Conservation (phyloP, 768 basidiomycete genomes). For the Pleurotus citrinopileatus region DNA sequence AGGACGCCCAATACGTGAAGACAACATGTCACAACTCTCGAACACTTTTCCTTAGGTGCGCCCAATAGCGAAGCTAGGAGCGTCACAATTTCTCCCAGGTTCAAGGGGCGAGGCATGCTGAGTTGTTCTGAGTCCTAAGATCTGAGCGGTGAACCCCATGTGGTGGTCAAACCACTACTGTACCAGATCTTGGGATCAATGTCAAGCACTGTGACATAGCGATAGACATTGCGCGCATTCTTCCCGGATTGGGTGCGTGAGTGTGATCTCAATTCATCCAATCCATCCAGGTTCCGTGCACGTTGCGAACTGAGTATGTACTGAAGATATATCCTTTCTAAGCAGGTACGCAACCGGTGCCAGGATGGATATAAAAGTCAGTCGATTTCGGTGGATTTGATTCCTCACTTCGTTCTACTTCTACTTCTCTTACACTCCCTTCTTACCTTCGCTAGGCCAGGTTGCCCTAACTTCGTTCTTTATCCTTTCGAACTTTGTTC, state of each 20-base stretch:
- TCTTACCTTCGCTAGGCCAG: slow-evolving; percentile 9
- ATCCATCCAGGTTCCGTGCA: no score
- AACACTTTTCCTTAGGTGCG: not conserved
- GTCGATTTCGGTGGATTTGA: not conserved
- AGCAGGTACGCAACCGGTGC: not conserved
- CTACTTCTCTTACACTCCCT: not conserved
- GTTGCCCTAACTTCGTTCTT: slow-evolving; percentile 11
- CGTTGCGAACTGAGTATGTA: no score
- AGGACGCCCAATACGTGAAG: slow-evolving; percentile 4
- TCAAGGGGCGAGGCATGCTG: not conserved
- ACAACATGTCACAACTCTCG: not conserved
- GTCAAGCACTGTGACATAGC: not conserved
- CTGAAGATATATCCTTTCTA: not conserved
- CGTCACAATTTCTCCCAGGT: not conserved
- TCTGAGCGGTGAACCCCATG: not conserved
- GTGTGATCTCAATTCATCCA: no score
- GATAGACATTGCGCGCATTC: not conserved
- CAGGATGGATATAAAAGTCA: not conserved
- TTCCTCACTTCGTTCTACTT: slow-evolving; percentile 10
- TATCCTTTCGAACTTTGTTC: slow-evolving; percentile 6
- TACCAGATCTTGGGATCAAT: not conserved
- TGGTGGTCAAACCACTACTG: not conserved
- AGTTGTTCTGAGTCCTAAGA: not conserved
- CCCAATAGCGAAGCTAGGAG: not conserved
- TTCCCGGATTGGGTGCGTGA: not conserved